A percentile compares a stretch with the other conserved stretches of the same genome.
These are phyloP conservation scores for Aspergillus pseudotamarii DNA, from an alignment of 2,329 filamentous ascomycete genomes.

Conservation along the genomic window DNA sequence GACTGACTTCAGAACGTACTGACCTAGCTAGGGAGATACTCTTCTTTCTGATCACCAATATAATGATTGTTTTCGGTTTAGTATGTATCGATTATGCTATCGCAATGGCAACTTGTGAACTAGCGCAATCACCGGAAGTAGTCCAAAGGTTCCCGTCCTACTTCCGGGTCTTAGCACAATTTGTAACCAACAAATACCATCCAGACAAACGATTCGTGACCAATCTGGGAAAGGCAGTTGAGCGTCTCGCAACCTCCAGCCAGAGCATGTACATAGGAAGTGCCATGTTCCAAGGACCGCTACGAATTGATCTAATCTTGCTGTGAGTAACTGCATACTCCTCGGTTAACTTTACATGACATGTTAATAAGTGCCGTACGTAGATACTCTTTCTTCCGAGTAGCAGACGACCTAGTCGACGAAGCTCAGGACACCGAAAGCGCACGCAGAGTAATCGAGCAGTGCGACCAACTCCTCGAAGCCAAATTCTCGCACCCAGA, in stretches of 20 bases:
- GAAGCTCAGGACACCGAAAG: slow-evolving; percentile 52
- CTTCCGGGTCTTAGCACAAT: slow-evolving; percentile 25
- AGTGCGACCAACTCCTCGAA: neutral
- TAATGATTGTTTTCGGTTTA: slow-evolving; percentile 69
- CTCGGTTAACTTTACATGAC: neutral
- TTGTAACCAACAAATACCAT: slow-evolving; percentile 53
- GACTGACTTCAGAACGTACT: neutral
- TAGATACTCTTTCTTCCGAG: slow-evolving; percentile 72
- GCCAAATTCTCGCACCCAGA: neutral
- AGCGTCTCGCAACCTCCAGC: slow-evolving; percentile 64
- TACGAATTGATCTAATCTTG: slow-evolving; percentile 69
- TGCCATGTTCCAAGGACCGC: slow-evolving; percentile 66
- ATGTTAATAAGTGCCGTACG: slow-evolving; percentile 11
- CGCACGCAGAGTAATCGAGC: neutral
- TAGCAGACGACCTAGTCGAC: slow-evolving; percentile 74
- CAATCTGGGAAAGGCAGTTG: slow-evolving; percentile 63
- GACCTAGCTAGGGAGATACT: slow-evolving; percentile 57
- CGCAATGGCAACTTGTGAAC: slow-evolving; percentile 55
- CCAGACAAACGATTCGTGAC: slow-evolving; percentile 52
- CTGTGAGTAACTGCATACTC: slow-evolving; percentile 48
- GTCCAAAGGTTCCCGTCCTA: slow-evolving; percentile 9
- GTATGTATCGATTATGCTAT: slow-evolving; percentile 70
- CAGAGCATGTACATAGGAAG: slow-evolving; percentile 75
- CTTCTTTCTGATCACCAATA: slow-evolving; percentile 73
- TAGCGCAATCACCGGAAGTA: neutral